Conservation (phyloP, 164 flowering plant species). For the Cinnamomum chago region DNA sequence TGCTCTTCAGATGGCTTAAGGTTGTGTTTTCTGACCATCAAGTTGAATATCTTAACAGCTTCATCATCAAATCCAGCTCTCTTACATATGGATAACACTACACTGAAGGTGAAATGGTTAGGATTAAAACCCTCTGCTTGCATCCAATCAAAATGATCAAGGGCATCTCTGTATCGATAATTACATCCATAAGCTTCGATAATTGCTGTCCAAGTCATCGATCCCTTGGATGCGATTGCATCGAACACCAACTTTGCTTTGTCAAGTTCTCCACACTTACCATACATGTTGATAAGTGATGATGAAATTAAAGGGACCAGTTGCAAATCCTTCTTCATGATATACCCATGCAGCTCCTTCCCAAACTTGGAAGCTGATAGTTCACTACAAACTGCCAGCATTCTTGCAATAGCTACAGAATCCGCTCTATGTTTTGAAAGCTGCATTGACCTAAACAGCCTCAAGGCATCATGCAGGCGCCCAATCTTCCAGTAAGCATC, state of each 20-base stretch:
- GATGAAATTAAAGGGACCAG: slow-evolving; percentile 62
- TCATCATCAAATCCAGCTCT: slow-evolving; percentile 57
- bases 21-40: slow-evolving; percentile 44
- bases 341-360: slow-evolving; percentile 74
- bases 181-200: slow-evolving; percentile 61
- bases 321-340: slow-evolving; percentile 51
- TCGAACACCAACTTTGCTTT: slow-evolving; percentile 50
- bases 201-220: slow-evolving; percentile 73
- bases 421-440: slow-evolving; percentile 74
- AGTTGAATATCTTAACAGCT: slow-evolving; percentile 45
- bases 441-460: slow-evolving; percentile 65
- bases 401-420: slow-evolving; percentile 58
- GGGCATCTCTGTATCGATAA: slow-evolving; percentile 44
- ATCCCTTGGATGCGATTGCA: slow-evolving; percentile 47
- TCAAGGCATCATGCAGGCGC: slow-evolving; percentile 41
- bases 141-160: slow-evolving; percentile 49
- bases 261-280: slow-evolving; percentile 38
- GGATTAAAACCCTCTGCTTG: slow-evolving; percentile 42
- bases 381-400: slow-evolving; percentile 45
- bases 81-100: slow-evolving; percentile 50
- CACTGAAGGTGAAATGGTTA: slow-evolving; percentile 52
- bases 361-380: slow-evolving; percentile 48
- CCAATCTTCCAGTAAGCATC: slow-evolving; percentile 52
- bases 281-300: slow-evolving; percentile 67
- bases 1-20: slow-evolving; percentile 54